Conservation (phyloP, 305 asterid species). For the Petunia hybrid region DNA sequence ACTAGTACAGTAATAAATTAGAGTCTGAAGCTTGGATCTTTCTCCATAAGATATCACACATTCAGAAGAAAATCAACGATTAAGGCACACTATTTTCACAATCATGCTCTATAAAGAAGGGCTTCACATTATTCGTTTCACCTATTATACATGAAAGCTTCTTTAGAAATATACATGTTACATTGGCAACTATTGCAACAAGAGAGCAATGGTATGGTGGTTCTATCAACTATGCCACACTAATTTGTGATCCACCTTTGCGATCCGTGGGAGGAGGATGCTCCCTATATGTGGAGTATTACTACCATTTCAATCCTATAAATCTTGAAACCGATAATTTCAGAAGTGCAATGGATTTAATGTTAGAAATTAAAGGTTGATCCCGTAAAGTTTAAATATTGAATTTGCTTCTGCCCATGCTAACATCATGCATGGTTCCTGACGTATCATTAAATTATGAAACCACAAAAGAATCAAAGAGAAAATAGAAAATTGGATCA, state of each 20-base stretch:
- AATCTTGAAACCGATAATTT: no score
- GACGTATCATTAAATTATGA: no score
- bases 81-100: background rate
- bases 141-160: background rate
- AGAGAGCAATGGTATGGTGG: background rate
- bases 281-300: no score
- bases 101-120: background rate
- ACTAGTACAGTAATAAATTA: background rate
- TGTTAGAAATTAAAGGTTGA: no score
- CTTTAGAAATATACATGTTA: background rate
- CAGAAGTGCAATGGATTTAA: no score
- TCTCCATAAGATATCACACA: background rate
- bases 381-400: no score
- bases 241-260: no score
- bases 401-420: no score
- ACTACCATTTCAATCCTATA: no score
- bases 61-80: background rate
- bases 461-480: background rate
- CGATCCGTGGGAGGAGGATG: no score
- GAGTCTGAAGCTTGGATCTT: background rate
- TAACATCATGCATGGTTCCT: no score
- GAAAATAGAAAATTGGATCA: background rate
- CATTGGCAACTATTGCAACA: background rate
- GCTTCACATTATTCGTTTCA: background rate
- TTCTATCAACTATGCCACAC: no score